Evolutionary conservation across 768 basidiomycete genomes (phyloP), one percentile per base, ranked within the genome.

Genomic region (Symmetrospora coprosmae): DNA sequence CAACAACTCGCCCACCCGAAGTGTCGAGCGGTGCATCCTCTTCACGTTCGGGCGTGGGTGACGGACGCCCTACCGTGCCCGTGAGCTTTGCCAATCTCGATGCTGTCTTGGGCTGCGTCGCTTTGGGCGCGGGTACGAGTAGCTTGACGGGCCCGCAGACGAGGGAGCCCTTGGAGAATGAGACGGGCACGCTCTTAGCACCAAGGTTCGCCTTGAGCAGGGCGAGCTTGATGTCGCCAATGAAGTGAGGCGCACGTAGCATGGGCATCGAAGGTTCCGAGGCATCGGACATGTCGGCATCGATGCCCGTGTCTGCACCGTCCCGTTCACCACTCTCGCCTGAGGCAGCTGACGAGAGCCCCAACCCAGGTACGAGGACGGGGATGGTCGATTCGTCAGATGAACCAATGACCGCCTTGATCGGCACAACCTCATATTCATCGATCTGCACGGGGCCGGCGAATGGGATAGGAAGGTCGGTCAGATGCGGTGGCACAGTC

Each of bases 381-480:
- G 92, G 90, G 53, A 97, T 83, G 4, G 82, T 86, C 2, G 91
- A 88, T 63, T 83, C 87, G 17, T 87, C 82, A 59, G 86, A 84
- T 30, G 83, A 80, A 2, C 84, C 78, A 31, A 97, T 82, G n/a
- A 85, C 81, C 21, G 94, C 94, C 21, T 82, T 81, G 41, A 99
- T 82, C 71, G 83, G 91, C 17, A 87, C 89, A 43, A 99, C 85
- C 73, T 97, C 90, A 68, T 90, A 97, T 71, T 96, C 92, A 69
- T 97, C 94, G 70, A 94, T 96, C 90, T 96, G 67, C 2, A 19
- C n/a, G 11, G 1, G 9, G 5, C 23, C 17, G 47, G 45, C 23
- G 48, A 27, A 16, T 3, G 30, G 17, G 19, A 7, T 39, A 39
- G 17, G 13, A 17, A n/a, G 14, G 49, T 40, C 40, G 31, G 63